Conservation (phyloP, 2,329 filamentous ascomycete genomes). For the Paecilomyces variotii region DNA sequence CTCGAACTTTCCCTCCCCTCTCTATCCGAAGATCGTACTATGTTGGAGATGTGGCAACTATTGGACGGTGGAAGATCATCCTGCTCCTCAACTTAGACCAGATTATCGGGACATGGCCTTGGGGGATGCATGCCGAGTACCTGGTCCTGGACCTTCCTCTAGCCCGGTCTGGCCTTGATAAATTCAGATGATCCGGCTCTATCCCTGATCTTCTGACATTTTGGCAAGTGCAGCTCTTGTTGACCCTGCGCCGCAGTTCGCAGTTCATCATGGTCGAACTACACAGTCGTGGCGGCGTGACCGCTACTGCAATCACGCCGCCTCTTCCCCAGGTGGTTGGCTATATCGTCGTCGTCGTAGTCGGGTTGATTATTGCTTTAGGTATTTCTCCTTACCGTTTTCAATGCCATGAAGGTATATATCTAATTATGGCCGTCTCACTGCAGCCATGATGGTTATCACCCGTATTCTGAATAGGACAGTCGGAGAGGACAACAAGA, state of each 20-base stretch:
- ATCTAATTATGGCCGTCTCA: slow-evolving; percentile 1
- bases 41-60: background rate
- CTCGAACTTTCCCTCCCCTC: background rate
- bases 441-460: slow-evolving; percentile 39
- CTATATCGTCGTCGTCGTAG: slow-evolving; percentile 36
- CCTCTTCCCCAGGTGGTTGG: slow-evolving; percentile 33
- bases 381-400: slow-evolving; percentile 13
- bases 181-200: background rate
- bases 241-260: background rate
- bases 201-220: background rate
- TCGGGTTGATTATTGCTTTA: slow-evolving; percentile 34
- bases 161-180: background rate
- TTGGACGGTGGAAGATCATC: background rate
- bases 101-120: background rate
- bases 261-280: slow-evolving; percentile 2
- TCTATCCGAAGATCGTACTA: background rate
- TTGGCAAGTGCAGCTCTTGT: background rate
- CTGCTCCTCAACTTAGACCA: background rate
- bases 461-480: slow-evolving; percentile 43
- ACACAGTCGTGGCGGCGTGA: slow-evolving; percentile 9
- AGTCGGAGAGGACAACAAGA: slow-evolving; percentile 44
- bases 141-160: background rate
- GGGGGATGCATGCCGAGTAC: background rate
- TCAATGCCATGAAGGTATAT: background rate
- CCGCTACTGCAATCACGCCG: slow-evolving; percentile 16